phyloP scores from a whole-genome alignment of 2,329 filamentous ascomycete genomes.

The Trichoderma harzianum region DNA sequence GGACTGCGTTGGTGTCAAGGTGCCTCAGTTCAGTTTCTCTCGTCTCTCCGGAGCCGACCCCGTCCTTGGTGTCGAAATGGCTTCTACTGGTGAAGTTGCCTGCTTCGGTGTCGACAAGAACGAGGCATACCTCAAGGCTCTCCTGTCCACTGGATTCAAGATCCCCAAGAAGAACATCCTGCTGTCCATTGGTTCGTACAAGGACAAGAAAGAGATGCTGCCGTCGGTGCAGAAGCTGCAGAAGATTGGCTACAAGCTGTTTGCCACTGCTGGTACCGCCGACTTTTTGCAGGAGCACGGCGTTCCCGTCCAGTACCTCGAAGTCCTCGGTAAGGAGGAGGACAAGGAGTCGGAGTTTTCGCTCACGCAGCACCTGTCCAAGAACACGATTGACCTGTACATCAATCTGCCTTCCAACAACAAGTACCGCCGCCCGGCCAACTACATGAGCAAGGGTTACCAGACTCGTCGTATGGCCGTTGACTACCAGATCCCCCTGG shows the following conservation, averaged over 20 bases:
- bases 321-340: conserved; percentile 76
- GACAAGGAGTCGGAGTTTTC: conserved; percentile 95
- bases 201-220: conserved; percentile 97
- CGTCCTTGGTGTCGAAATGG: conserved; percentile 97
- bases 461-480: conserved; percentile 96
- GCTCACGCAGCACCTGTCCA: conserved; percentile 90
- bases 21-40: conserved; percentile 98
- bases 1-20: conserved; percentile 92
- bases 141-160: conserved; percentile 94
- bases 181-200: conserved; percentile 92
- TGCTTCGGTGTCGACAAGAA: conserved; percentile 95
- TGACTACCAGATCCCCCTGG: conserved; percentile 91
- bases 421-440: conserved; percentile 91
- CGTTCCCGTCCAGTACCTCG: conserved; percentile 88
- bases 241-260: conserved; percentile 90
- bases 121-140: conserved; percentile 94
- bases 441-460: conserved; percentile 98
- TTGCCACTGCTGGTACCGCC: conserved; percentile 92
- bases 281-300: conserved; percentile 94
- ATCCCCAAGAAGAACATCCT: conserved; percentile 94
- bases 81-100: conserved; percentile 95
- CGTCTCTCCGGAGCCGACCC: conserved; percentile 93
- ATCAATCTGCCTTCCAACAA: conserved; percentile 99
- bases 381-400: conserved; percentile 97
- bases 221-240: conserved; percentile 87